Evolutionary conservation across 768 basidiomycete genomes (phyloP).

Genomic region (Gloeopeniophorella convolvens): DNA sequence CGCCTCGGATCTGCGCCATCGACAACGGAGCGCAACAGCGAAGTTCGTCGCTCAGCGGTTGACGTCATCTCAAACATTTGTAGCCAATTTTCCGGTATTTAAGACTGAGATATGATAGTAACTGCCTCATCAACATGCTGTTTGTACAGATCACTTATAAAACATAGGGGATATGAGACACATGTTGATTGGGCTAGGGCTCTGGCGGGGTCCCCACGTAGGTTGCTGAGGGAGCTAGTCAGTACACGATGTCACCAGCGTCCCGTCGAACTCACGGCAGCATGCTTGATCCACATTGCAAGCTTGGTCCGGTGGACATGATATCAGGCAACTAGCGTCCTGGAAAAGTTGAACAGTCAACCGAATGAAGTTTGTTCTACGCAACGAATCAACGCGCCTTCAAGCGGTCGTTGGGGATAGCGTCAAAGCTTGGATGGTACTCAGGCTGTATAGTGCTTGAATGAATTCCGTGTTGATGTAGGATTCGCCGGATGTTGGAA

Average conservation of each 20-base stretch:
- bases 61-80: slow-evolving; percentile 55
- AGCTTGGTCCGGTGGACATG: slow-evolving; percentile 61
- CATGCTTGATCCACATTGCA: slow-evolving; percentile 75
- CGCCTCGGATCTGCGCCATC: slow-evolving; percentile 52
- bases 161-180: no score
- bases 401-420: slow-evolving; percentile 40
- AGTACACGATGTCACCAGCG: not conserved
- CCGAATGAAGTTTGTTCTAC: not conserved
- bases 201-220: slow-evolving; percentile 4
- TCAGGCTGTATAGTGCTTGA: slow-evolving; percentile 94
- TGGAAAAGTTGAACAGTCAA: slow-evolving; percentile 36
- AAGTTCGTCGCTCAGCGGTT: slow-evolving; percentile 52
- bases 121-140: no score
- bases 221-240: slow-evolving; percentile 10
- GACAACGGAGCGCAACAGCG: slow-evolving; percentile 45
- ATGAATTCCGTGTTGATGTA: slow-evolving; percentile 92
- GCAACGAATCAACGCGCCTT: slow-evolving; percentile 34
- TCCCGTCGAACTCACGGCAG: slow-evolving; percentile 55
- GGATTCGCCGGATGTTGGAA: slow-evolving; percentile 69
- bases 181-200: not conserved
- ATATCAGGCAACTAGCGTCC: slow-evolving; percentile 60
- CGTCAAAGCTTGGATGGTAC: slow-evolving; percentile 40
- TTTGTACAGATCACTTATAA: no score
- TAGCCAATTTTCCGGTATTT: slow-evolving; percentile 71
- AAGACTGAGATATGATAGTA: slow-evolving; percentile 28